Evolutionary conservation across 139 green algal species (phyloP).

Genomic region (Picochlorum sp.): DNA sequence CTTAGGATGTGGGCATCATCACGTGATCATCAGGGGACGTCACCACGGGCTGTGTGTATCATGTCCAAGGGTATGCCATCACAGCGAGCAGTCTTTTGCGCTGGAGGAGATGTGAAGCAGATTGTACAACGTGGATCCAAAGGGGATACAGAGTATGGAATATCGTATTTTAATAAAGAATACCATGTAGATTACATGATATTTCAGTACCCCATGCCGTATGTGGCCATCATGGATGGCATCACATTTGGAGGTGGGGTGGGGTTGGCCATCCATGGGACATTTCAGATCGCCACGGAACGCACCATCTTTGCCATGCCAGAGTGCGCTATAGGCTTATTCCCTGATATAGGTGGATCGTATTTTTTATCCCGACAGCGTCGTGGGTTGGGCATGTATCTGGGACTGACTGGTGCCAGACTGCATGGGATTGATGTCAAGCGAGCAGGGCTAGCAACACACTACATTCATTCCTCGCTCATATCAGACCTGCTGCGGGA

Average conservation of each 20-base stretch:
- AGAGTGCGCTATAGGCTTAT: conserved; percentile 92
- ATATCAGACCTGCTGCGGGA: conserved; percentile 39
- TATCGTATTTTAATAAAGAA: conserved; percentile 42
- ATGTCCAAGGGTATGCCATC: neutral
- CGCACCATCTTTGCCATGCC: conserved; percentile 93
- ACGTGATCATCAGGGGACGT: too few species aligned
- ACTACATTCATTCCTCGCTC: conserved; percentile 57
- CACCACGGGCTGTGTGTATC: neutral
- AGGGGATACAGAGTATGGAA: conserved; percentile 25
- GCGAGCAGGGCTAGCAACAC: conserved; percentile 70
- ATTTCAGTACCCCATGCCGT: conserved; percentile 40
- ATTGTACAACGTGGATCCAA: conserved; percentile 32
- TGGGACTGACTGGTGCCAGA: conserved; percentile 70
- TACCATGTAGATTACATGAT: conserved; percentile 46
- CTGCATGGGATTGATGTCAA: conserved; percentile 61
- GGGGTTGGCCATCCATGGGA: conserved; percentile 77
- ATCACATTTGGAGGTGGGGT: conserved; percentile 88
- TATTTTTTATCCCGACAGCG: conserved; percentile 68
- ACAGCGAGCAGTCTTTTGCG: conserved; percentile 66
- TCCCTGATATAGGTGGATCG: conserved; percentile 84
- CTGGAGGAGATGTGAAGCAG: conserved; percentile 74
- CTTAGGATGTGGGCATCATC: conserved; percentile 13
- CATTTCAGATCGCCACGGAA: conserved; percentile 82
- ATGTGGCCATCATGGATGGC: conserved; percentile 83
- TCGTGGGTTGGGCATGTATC: conserved; percentile 57